These are phyloP conservation scores for Talaromyces amestolkiae DNA, from an alignment of 2,329 filamentous ascomycete genomes.

Conservation along the genomic window DNA sequence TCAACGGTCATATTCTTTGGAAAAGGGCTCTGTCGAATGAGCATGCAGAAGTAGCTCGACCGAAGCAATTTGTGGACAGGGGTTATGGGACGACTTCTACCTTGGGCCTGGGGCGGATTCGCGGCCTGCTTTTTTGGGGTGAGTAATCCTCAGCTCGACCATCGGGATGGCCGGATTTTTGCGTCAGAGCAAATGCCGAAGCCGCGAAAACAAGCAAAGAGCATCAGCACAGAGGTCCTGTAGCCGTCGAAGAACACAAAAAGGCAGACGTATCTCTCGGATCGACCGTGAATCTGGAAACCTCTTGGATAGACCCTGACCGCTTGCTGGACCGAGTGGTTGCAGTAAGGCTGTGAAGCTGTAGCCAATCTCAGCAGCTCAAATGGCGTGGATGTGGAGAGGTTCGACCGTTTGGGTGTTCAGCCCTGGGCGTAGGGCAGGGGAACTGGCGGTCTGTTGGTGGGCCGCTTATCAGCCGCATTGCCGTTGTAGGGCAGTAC, in stretches of 20 bases:
- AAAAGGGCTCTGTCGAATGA: conserved; percentile 13
- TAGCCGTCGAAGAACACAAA: neutral
- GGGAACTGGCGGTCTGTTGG: conserved; percentile 17
- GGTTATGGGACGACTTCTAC: neutral
- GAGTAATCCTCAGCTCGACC: neutral
- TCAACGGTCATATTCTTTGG: conserved; percentile 10
- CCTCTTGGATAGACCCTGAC: conserved; percentile 5
- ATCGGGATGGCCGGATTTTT: neutral
- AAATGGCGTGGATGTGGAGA: conserved; percentile 22
- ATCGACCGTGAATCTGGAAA: neutral
- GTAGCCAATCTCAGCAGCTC: conserved; percentile 14
- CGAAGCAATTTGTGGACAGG: conserved; percentile 6
- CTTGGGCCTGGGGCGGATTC: conserved; percentile 13
- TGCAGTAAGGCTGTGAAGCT: neutral
- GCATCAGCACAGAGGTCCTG: neutral
- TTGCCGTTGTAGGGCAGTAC: neutral
- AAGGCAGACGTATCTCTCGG: neutral
- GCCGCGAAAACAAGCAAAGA: neutral
- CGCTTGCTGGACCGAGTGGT: neutral
- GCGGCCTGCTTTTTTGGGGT: conserved; percentile 1
- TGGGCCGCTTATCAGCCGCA: conserved; percentile 19
- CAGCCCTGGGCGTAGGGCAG: conserved; percentile 14
- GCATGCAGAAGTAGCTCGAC: conserved; percentile 15
- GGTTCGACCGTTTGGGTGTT: conserved; percentile 4
- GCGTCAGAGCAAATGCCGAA: neutral